Evolutionary conservation across 2,329 filamentous ascomycete genomes (phyloP).

Genomic region (Aquanectria penicillioides): DNA sequence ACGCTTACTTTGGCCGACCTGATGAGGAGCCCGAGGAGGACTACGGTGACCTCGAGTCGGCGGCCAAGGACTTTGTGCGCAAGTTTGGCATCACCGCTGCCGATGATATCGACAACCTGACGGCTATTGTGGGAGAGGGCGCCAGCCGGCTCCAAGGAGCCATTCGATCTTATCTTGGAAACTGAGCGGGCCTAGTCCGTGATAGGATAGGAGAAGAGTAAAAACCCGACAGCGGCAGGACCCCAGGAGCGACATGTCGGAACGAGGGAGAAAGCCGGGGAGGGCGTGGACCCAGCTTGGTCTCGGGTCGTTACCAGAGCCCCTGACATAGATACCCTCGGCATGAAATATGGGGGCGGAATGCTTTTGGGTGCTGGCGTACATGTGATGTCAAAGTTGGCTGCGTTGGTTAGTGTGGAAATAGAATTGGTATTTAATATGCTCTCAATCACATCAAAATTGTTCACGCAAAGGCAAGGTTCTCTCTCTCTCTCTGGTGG

Average conservation of each 20-base stretch:
- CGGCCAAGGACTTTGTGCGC: conserved; percentile 94
- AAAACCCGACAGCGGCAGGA: conserved; percentile 23
- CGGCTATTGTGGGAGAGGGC: conserved; percentile 84
- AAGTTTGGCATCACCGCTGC: conserved; percentile 96
- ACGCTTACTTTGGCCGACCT: conserved; percentile 95
- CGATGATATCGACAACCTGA: conserved; percentile 93
- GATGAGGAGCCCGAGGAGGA: conserved; percentile 84
- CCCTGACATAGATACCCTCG: conserved; percentile 27
- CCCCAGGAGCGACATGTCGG: conserved; percentile 17
- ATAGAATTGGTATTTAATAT: conserved; percentile 39
- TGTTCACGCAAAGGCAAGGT: conserved; percentile 3
- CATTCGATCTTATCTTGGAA: conserved; percentile 71
- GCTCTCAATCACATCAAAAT: conserved; percentile 24
- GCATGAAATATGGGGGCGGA: conserved; percentile 35
- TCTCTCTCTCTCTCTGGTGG: no score
- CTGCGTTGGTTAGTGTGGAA: conserved; percentile 47
- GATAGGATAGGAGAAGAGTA: neutral
- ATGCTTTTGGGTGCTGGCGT: conserved; percentile 45
- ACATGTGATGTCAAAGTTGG: conserved; percentile 44
- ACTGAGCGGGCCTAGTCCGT: conserved; percentile 50
- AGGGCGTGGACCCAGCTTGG: conserved; percentile 24
- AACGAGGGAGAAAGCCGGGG: conserved; percentile 23
- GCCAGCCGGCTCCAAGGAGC: conserved; percentile 84
- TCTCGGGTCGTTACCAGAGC: conserved; percentile 19
- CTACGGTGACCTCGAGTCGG: conserved; percentile 91